Conservation (phyloP, 306 rosid genomes). For the Mimosa pudica region DNA sequence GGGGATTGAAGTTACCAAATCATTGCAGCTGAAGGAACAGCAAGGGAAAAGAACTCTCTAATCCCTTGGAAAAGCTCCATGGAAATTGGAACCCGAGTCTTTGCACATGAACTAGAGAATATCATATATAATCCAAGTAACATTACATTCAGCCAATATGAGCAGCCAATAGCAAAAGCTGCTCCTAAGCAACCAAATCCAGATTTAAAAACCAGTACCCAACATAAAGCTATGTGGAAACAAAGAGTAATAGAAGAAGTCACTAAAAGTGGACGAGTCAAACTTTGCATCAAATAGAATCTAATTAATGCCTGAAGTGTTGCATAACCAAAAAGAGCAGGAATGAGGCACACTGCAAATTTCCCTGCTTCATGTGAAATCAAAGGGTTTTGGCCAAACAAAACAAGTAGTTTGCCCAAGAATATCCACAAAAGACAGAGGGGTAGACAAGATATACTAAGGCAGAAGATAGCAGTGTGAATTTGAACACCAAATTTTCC, state of each 20-base stretch:
- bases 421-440: slow-evolving; percentile 59
- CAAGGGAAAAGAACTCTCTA: slow-evolving; percentile 58
- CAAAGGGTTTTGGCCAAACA: slow-evolving; percentile 81
- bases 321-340: slow-evolving; percentile 78
- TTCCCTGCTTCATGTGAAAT: slow-evolving; percentile 79
- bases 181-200: slow-evolving; percentile 68
- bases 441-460: slow-evolving; percentile 62
- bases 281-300: slow-evolving; percentile 67
- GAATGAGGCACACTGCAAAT: slow-evolving; percentile 64
- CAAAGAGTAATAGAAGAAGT: slow-evolving; percentile 51
- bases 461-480: slow-evolving; percentile 58
- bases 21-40: slow-evolving; percentile 84
- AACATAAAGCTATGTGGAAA: slow-evolving; percentile 67
- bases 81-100: slow-evolving; percentile 56
- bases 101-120: slow-evolving; percentile 50
- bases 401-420: slow-evolving; percentile 55
- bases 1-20: slow-evolving; percentile 53
- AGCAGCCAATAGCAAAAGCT: slow-evolving; percentile 68
- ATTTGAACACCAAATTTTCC: slow-evolving; percentile 54
- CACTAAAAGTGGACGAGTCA: slow-evolving; percentile 63
- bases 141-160: slow-evolving; percentile 82
- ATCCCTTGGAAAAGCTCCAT: slow-evolving; percentile 62
- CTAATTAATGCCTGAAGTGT: slow-evolving; percentile 62
- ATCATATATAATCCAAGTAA: slow-evolving; percentile 57
- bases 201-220: slow-evolving; percentile 66